A percentile compares a stretch with the other conserved stretches of the same genome.
Evolutionary conservation across 2,329 filamentous ascomycete species (phyloP).

Genomic region (Aspergillus ochraceus): DNA sequence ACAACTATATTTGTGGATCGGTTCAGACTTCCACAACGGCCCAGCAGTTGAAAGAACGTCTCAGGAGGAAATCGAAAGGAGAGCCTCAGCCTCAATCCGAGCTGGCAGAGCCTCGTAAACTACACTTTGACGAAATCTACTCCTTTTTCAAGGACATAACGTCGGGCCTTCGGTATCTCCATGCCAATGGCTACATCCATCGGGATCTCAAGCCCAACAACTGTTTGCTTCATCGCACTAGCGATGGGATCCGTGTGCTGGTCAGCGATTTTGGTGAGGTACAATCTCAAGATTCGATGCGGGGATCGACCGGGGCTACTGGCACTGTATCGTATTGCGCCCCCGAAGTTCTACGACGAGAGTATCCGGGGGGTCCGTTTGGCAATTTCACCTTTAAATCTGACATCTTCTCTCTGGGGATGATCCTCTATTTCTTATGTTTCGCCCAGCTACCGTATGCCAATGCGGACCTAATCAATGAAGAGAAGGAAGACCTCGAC

Average conservation of each 20-base stretch:
- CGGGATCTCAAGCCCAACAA: conserved; percentile 95
- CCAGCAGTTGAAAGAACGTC: conserved; percentile 83
- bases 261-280: conserved; percentile 99
- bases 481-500: conserved; percentile 90
- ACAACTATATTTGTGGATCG: conserved; percentile 78
- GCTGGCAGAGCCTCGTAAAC: conserved; percentile 53
- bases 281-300: conserved; percentile 74
- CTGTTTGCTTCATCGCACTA: conserved; percentile 80
- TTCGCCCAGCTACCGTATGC: conserved; percentile 85
- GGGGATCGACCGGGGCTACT: conserved; percentile 89
- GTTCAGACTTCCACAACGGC: conserved; percentile 64
- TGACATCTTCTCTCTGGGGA: conserved; percentile 95
- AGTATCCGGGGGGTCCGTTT: conserved; percentile 64
- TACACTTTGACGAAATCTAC: conserved; percentile 89
- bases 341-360: conserved; percentile 80
- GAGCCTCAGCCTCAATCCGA: conserved; percentile 64
- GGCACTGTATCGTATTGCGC: conserved; percentile 98
- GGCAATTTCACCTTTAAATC: conserved; percentile 97
- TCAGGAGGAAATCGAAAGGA: conserved; percentile 78
- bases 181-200: conserved; percentile 90
- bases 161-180: conserved; percentile 84
- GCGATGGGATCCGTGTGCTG: conserved; percentile 71
- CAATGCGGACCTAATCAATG: conserved; percentile 79
- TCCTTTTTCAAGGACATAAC: conserved; percentile 96
- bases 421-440: conserved; percentile 98